Percentiles rank a stretch among this genome's conserved stretches.
Evolutionary conservation across 202 grass and related monocot genomes (phyloP).

Genomic region (Bolboschoenoplectus hybrid): DNA sequence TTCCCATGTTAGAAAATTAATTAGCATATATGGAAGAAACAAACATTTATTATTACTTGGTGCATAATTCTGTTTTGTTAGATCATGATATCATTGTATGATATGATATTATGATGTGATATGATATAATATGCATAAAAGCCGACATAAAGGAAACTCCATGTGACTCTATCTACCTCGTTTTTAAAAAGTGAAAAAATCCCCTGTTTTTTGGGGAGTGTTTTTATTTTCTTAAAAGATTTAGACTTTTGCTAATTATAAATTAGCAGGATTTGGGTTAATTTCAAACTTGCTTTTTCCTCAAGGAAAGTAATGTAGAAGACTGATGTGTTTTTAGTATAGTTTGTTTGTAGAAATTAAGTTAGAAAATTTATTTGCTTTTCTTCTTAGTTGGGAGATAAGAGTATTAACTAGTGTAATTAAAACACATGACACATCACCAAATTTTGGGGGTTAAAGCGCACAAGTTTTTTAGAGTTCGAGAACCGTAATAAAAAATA

Average conservation of each 20-base stretch:
- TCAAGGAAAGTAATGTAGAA: background rate
- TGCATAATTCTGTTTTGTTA: background rate
- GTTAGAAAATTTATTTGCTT: background rate
- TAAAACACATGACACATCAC: background rate
- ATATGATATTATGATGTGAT: no score
- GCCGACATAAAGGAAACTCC: background rate
- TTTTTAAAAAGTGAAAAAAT: background rate
- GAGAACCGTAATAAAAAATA: no score
- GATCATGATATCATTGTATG: no score
- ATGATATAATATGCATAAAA: background rate
- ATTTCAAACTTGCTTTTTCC: background rate
- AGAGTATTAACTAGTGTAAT: background rate
- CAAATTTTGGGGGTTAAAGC: background rate
- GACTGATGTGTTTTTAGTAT: background rate
- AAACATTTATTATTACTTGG: slow-evolving; percentile 23
- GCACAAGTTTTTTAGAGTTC: background rate
- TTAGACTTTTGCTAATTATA: background rate
- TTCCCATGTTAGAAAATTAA: slow-evolving; percentile 6
- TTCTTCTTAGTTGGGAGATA: background rate
- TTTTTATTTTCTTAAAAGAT: background rate
- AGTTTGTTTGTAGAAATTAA: background rate
- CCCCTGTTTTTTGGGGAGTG: background rate
- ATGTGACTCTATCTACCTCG: background rate
- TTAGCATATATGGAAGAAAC: background rate
- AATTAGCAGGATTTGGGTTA: background rate